A percentile compares a stretch with the other conserved stretches of the same genome.
These are phyloP conservation scores for Lavandula angustifolia DNA, from an alignment of 257 asterid genomes.

Conservation along the genomic window DNA sequence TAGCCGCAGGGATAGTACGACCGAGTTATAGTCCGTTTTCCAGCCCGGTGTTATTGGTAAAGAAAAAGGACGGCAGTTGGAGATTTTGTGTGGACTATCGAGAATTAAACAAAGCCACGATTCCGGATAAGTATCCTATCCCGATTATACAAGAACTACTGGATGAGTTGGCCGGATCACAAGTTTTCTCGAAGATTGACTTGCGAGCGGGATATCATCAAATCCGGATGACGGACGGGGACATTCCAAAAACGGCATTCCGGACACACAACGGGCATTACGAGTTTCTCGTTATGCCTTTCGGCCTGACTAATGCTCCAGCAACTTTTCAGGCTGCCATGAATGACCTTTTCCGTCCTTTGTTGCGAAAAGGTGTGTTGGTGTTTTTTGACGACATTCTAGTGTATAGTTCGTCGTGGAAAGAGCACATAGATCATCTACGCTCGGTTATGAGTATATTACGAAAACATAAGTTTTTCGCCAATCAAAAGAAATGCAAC, in stretches of 20 bases:
- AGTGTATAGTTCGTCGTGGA: not conserved
- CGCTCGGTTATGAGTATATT: not conserved
- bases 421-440: not conserved
- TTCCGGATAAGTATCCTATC: not conserved
- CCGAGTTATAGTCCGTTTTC: not conserved
- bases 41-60: not conserved
- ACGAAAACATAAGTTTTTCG: too few species aligned
- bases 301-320: not conserved
- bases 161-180: not conserved
- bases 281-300: conserved; percentile 4
- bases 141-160: not conserved
- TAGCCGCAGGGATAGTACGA: not conserved
- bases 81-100: not conserved
- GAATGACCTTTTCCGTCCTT: not conserved
- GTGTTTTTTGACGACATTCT: not conserved
- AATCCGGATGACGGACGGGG: not conserved
- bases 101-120: not conserved
- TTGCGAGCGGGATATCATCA: conserved; percentile 1
- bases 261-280: not conserved
- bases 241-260: not conserved
- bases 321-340: not conserved
- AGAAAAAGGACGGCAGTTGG: not conserved
- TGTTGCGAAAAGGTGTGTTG: not conserved
- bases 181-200: too few species aligned
- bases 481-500: too few species aligned